A percentile compares a stretch with the other conserved stretches of the same genome.
phyloP scores from a whole-genome alignment of 2,329 filamentous ascomycete genomes.

The Colletotrichum filicis region DNA sequence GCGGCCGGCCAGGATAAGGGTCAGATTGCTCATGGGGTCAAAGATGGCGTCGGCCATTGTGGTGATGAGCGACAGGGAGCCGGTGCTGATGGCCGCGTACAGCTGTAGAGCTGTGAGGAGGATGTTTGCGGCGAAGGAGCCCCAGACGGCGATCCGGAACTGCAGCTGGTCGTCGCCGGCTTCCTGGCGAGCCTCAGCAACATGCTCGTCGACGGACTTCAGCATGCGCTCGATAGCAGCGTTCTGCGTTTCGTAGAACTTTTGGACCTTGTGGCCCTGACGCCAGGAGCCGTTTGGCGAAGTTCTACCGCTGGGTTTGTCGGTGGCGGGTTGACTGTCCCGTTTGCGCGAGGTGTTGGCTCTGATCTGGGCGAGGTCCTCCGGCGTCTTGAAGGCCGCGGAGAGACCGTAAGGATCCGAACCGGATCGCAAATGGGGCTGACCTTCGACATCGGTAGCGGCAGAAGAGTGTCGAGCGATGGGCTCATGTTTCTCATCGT shows the following conservation, averaged over 20 bases:
- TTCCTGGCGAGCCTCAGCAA: conserved; percentile 82
- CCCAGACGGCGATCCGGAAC: conserved; percentile 73
- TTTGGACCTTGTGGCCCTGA: conserved; percentile 71
- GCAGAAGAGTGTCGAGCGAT: conserved; percentile 54
- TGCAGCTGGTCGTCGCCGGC: conserved; percentile 83
- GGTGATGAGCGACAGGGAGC: conserved; percentile 94
- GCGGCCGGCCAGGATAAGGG: conserved; percentile 85
- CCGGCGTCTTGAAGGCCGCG: conserved; percentile 78
- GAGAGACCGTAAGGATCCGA: conserved; percentile 87
- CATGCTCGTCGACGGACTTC: conserved; percentile 92
- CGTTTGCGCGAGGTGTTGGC: conserved; percentile 86
- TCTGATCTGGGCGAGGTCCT: conserved; percentile 80
- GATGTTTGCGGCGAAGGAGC: conserved; percentile 83
- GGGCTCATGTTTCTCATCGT: conserved; percentile 48
- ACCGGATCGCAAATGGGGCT: conserved; percentile 62
- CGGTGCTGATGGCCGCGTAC: conserved; percentile 86
- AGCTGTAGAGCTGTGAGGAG: conserved; percentile 83
- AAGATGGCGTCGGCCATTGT: conserved; percentile 98
- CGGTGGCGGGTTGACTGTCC: conserved; percentile 49
- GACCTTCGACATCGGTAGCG: conserved; percentile 60
- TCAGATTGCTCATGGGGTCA: conserved; percentile 89
- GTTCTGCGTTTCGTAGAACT: conserved; percentile 92
- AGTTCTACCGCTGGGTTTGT: conserved; percentile 25
- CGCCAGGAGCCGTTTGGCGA: conserved; percentile 38
- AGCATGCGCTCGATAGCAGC: conserved; percentile 92